Conservation (phyloP, 1,139 yeast species). For the Spencermartinsiella ligniputridi region DNA sequence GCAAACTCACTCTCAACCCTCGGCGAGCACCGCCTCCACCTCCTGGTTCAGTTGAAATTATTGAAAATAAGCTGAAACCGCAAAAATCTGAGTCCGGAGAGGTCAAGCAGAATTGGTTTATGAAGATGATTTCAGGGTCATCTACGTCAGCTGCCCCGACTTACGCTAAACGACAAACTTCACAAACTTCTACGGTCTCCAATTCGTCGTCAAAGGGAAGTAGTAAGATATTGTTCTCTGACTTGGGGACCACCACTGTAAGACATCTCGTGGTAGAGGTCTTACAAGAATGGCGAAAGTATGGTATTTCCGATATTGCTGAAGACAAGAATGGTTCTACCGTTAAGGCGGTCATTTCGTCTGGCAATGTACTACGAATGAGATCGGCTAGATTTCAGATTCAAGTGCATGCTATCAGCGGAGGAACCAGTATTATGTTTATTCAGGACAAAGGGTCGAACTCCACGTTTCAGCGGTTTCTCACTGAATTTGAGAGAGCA, state of each 20-base stretch:
- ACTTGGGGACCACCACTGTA: conserved; percentile 25
- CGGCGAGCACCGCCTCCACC: conserved; percentile 22
- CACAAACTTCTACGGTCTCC: not conserved
- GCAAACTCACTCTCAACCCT: conserved; percentile 20
- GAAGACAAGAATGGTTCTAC: conserved; percentile 25
- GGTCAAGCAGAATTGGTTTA: conserved; percentile 38
- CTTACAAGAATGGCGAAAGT: conserved; percentile 34
- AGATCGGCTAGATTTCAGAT: conserved; percentile 32
- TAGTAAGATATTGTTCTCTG: conserved; percentile 27
- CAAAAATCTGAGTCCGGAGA: conserved; percentile 18
- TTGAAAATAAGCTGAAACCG: not conserved
- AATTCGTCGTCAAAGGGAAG: conserved; percentile 3
- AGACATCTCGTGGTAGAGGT: conserved; percentile 30
- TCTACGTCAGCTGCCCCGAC: not conserved
- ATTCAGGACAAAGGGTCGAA: conserved; percentile 32
- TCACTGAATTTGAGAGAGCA: conserved; percentile 30
- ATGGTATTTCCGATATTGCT: conserved; percentile 31
- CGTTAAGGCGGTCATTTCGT: conserved; percentile 32
- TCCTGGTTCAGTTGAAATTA: conserved; percentile 9
- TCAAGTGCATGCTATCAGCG: conserved; percentile 21
- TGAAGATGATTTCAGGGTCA: conserved; percentile 29
- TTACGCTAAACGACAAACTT: not conserved
- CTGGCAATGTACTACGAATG: conserved; percentile 33
- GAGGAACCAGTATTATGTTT: conserved; percentile 27
- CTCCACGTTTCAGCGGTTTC: conserved; percentile 29